Conservation (phyloP, 768 basidiomycete genomes). For the Boletus tomentosulus region DNA sequence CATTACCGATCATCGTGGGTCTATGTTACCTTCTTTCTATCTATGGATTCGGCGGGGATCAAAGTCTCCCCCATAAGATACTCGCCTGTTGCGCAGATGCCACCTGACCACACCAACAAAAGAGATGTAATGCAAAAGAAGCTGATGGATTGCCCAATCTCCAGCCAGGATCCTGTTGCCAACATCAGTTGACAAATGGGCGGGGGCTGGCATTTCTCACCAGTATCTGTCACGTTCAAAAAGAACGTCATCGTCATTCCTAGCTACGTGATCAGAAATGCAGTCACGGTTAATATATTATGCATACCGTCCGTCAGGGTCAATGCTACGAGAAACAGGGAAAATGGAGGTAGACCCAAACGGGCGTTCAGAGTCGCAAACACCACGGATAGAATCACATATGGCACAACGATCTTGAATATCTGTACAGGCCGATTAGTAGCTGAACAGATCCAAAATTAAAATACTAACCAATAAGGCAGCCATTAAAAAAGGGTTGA, state of each 20-base stretch:
- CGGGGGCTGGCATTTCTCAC: conserved; percentile 31
- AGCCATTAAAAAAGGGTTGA: conserved; percentile 83
- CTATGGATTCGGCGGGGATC: conserved; percentile 14
- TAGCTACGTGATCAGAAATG: conserved; percentile 23
- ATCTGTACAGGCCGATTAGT: conserved; percentile 39
- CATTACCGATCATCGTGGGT: conserved; percentile 22
- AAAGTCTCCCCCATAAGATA: conserved; percentile 50
- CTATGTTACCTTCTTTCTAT: conserved; percentile 21
- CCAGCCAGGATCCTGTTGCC: conserved; percentile 71
- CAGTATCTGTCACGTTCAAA: conserved; percentile 76
- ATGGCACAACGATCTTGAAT: conserved; percentile 81
- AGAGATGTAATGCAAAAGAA: conserved; percentile 85
- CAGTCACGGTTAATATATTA: not conserved
- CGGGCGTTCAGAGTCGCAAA: conserved; percentile 67
- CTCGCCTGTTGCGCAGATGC: conserved; percentile 70
- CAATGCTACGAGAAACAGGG: conserved; percentile 72
- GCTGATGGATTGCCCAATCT: conserved; percentile 84
- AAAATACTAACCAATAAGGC: conserved; percentile 50
- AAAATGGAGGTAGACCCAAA: conserved; percentile 71
- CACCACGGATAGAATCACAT: conserved; percentile 65
- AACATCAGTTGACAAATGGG: conserved; percentile 4
- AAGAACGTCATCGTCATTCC: conserved; percentile 85
- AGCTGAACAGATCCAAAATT: not conserved
- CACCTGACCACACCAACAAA: conserved; percentile 74
- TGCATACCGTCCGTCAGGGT: conserved; percentile 39